These are phyloP conservation scores for Austroboletus rostrupii DNA, from an alignment of 1,284 basidiomycete genomes.

Conservation along the genomic window DNA sequence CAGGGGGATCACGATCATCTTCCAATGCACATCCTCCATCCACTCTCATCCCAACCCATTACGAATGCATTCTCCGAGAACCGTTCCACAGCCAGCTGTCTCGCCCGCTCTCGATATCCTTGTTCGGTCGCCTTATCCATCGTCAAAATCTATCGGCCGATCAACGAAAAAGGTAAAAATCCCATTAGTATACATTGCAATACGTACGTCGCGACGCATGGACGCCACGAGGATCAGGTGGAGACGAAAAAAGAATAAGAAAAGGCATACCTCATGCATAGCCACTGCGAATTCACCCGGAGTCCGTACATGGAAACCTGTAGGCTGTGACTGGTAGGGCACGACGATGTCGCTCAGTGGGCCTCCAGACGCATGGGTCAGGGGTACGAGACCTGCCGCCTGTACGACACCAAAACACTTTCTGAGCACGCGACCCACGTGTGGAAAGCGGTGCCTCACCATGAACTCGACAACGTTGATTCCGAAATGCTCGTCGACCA, in stretches of 20 bases:
- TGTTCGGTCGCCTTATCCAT: constrained; percentile 54
- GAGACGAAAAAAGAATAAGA: constrained; percentile 1
- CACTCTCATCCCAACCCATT: constrained; percentile 64
- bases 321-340: constrained; percentile 48
- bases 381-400: constrained; percentile 91
- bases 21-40: constrained; percentile 40
- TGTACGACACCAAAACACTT: constrained; percentile 30
- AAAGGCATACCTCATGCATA: constrained; percentile 51
- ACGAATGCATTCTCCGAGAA: constrained; percentile 82
- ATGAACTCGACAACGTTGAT: constrained; percentile 98
- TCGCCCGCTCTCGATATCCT: constrained; percentile 65
- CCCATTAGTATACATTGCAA: constrained; percentile 6
- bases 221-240: constrained; percentile 5
- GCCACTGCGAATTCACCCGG: constrained; percentile 68
- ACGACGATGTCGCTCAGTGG: constrained; percentile 90
- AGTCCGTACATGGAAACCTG: constrained; percentile 81
- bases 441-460: constrained; percentile 45
- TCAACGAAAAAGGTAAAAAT: neutral
- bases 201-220: neutral
- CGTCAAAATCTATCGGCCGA: constrained; percentile 38
- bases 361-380: constrained; percentile 91
- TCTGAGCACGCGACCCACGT: constrained; percentile 9
- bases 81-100: constrained; percentile 62
- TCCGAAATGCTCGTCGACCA: constrained; percentile 99
- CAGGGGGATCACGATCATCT: neutral